Percentiles rank a stretch among this genome's conserved stretches.
Conservation (phyloP, 1,284 basidiomycete genomes). For the Uromyces viciae-fabae region DNA sequence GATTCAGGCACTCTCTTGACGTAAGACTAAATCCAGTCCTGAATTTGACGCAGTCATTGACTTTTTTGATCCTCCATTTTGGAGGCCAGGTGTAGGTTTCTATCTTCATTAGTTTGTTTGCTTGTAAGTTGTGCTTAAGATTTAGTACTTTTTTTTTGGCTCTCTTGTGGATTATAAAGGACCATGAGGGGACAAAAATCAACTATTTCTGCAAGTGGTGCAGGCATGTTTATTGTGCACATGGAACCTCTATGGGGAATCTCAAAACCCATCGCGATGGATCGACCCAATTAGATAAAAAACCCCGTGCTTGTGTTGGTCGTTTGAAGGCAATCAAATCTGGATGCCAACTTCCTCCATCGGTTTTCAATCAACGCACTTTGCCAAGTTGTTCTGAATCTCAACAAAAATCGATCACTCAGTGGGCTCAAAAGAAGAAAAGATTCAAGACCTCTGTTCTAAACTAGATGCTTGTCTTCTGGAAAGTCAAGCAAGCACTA, state of each 20-base stretch:
- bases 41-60: too few species aligned
- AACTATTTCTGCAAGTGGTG: conserved; percentile 10
- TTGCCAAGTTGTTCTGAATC: too few species aligned
- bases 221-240: not conserved
- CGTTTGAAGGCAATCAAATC: not conserved
- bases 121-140: too few species aligned
- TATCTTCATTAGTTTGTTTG: too few species aligned
- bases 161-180: too few species aligned
- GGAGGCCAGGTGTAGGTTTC: too few species aligned
- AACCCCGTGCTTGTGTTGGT: not conserved
- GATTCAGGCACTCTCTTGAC: too few species aligned
- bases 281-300: not conserved
- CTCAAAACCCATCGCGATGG: not conserved
- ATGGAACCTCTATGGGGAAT: not conserved
- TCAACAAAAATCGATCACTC: too few species aligned
- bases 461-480: not conserved
- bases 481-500: not conserved
- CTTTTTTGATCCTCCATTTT: too few species aligned
- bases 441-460: not conserved
- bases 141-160: too few species aligned
- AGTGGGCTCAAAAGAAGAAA: too few species aligned
- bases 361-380: not conserved
- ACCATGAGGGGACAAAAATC: not conserved
- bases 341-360: not conserved
- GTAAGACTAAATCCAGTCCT: too few species aligned